Percentiles rank a stretch among this genome's conserved stretches.
phyloP scores from a whole-genome alignment of 768 basidiomycete species.

The Fomitopsis serialis region DNA sequence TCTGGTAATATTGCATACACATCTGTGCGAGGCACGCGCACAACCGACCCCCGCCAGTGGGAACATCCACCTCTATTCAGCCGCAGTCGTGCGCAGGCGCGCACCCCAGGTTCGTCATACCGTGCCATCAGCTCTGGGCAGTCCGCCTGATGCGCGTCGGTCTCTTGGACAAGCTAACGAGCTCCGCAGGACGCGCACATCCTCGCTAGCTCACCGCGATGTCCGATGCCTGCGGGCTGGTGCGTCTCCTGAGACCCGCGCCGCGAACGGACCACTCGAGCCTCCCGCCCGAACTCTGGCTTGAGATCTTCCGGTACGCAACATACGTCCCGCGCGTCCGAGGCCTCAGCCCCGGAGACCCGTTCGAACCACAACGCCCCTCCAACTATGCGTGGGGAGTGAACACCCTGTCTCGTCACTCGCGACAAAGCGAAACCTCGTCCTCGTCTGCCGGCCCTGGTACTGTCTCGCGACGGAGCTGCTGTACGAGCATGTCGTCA shows the following conservation, averaged over 20 bases:
- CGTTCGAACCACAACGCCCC: slow-evolving; percentile 35
- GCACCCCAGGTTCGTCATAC: background rate
- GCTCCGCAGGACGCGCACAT: background rate
- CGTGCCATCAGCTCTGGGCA: background rate
- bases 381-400: slow-evolving; percentile 39
- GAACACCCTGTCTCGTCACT: slow-evolving; percentile 25
- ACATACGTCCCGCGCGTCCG: slow-evolving; percentile 39
- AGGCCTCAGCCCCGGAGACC: slow-evolving; percentile 40
- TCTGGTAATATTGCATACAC: no score
- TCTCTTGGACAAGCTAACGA: background rate
- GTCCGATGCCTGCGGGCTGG: slow-evolving; percentile 1
- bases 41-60: background rate
- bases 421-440: slow-evolving; percentile 35
- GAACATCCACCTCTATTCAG: background rate
- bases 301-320: slow-evolving; percentile 22
- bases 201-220: background rate
- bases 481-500: slow-evolving; percentile 49
- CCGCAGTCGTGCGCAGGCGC: background rate
- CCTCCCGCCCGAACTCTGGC: slow-evolving; percentile 21
- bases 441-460: slow-evolving; percentile 56
- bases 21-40: background rate
- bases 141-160: background rate
- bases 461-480: slow-evolving; percentile 35
- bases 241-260: background rate
- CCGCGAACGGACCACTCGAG: slow-evolving; percentile 8